Percentiles rank a stretch among this genome's conserved stretches.
Conservation (phyloP, 148 eudicot genomes). For the Gaultheria prostrata region DNA sequence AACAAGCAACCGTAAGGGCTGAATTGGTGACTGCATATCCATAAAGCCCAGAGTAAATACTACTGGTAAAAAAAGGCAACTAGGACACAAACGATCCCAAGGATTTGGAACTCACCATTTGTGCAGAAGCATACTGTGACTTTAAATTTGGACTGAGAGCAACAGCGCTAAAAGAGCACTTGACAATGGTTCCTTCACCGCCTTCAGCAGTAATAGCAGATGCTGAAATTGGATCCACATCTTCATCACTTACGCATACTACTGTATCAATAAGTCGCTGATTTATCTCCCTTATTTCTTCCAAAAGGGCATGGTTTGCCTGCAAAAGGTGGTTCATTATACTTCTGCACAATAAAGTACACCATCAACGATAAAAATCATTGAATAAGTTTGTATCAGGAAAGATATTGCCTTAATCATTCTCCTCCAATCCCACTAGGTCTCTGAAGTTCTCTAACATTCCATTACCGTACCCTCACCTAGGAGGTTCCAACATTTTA, state of each 20-base stretch:
- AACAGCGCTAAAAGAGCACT: constrained; percentile 74
- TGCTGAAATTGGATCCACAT: constrained; percentile 55
- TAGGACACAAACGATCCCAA: neutral
- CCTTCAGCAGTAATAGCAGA: constrained; percentile 52
- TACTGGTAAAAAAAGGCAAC: constrained; percentile 3
- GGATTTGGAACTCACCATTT: constrained; percentile 54
- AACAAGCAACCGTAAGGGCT: constrained; percentile 79
- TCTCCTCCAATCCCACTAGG: neutral
- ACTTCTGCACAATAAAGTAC: neutral
- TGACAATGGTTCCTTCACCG: constrained; percentile 71
- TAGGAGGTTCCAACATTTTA: neutral
- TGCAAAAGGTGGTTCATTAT: constrained; percentile 29
- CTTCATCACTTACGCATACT: constrained; percentile 62
- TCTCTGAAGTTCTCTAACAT: neutral
- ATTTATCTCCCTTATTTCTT: constrained; percentile 85
- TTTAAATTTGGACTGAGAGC: constrained; percentile 80
- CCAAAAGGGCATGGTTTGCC: constrained; percentile 73
- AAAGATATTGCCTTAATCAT: neutral
- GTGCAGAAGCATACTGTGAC: constrained; percentile 77
- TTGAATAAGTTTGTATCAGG: neutral
- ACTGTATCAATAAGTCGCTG: constrained; percentile 77
- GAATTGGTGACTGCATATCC: constrained; percentile 78
- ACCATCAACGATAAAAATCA: neutral
- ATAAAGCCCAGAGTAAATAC: constrained; percentile 18
- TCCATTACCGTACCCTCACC: neutral